A percentile compares a stretch with the other conserved stretches of the same genome.
Conservation (phyloP, 768 basidiomycete genomes). For the Phallus indusiatus region DNA sequence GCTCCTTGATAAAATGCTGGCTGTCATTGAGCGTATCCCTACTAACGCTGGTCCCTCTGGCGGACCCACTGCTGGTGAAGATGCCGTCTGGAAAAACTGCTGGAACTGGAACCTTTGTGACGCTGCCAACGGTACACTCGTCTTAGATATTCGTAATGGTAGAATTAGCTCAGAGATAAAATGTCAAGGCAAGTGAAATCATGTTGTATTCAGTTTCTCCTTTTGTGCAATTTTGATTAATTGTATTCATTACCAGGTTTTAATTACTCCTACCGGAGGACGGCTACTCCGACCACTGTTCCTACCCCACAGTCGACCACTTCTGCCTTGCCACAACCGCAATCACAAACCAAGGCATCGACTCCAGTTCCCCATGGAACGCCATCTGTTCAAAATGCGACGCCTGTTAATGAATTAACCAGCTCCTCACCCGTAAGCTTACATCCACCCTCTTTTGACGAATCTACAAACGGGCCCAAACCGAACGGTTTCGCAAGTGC, state of each 20-base stretch:
- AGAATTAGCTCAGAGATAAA: constrained; percentile 87
- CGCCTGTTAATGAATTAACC: constrained; percentile 27
- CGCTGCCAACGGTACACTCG: constrained; percentile 82
- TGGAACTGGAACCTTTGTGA: constrained; percentile 99
- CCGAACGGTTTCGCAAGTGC: constrained; percentile 27
- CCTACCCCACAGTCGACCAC: constrained; percentile 52
- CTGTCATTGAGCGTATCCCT: constrained; percentile 76
- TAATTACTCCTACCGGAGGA: constrained; percentile 90
- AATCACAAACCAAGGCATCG: constrained; percentile 22
- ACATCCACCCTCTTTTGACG: constrained; percentile 8
- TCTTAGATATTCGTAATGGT: constrained; percentile 87
- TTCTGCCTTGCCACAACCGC: constrained; percentile 36
- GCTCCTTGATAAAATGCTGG: constrained; percentile 81
- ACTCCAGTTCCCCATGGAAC: constrained; percentile 24
- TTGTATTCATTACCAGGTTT: constrained; percentile 47
- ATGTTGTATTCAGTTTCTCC: neutral
- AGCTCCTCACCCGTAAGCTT: constrained; percentile 25
- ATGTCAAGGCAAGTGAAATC: constrained; percentile 63
- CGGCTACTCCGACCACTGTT: constrained; percentile 40
- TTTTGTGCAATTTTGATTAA: neutral
- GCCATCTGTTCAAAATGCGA: constrained; percentile 19
- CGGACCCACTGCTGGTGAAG: constrained; percentile 52
- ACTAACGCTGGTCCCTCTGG: constrained; percentile 30
- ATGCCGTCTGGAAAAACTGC: constrained; percentile 96
- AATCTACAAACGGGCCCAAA: constrained; percentile 15